These are phyloP conservation scores for Coniochaeta hoffmannii DNA, from an alignment of 2,329 filamentous ascomycete species.

Conservation along the genomic window DNA sequence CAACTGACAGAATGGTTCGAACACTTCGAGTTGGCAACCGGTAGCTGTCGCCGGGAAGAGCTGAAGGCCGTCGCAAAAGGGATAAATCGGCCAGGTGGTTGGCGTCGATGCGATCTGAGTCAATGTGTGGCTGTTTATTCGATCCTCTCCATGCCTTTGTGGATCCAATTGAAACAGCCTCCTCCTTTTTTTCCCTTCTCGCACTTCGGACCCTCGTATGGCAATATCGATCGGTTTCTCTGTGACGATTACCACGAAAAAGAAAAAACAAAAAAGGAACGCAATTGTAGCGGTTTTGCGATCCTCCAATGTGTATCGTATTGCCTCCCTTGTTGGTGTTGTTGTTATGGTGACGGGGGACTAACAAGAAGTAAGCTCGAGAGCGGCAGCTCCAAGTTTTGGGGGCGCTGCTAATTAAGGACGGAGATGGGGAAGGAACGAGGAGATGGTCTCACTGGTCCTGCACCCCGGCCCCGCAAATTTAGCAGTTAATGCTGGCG, in stretches of 20 bases:
- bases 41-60: background rate
- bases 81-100: conserved; percentile 1
- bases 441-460: conserved; percentile 10
- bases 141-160: background rate
- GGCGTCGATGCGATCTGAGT: conserved; percentile 2
- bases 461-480: conserved; percentile 5
- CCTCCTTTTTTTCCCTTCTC: background rate
- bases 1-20: background rate
- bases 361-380: background rate
- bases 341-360: background rate
- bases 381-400: conserved; percentile 2
- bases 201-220: background rate
- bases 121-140: conserved; percentile 3
- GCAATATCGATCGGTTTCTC: background rate
- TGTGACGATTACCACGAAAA: too few species aligned
- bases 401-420: conserved; percentile 2
- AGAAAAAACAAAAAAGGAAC: background rate
- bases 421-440: conserved; percentile 4
- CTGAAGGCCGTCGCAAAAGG: background rate
- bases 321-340: background rate
- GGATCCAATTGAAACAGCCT: conserved; percentile 3
- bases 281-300: background rate
- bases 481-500: conserved; percentile 19
- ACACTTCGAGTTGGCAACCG: background rate
- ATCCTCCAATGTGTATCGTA: background rate